Base-by-base conservation (phyloP, 2,329 filamentous ascomycete genomes). In the Fusarium chuoi region DNA sequence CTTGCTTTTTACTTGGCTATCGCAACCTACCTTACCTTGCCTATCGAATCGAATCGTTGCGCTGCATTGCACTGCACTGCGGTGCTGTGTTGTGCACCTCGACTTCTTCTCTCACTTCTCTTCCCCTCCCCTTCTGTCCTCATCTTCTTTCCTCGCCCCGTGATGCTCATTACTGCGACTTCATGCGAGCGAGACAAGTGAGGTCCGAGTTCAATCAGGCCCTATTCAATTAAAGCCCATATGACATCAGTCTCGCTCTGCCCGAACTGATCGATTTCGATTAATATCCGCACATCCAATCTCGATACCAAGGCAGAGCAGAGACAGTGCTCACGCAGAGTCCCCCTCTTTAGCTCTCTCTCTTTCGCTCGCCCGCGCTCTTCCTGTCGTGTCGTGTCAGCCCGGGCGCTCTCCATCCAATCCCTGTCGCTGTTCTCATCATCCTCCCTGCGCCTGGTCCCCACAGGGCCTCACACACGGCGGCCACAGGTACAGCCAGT, bases 331-430 rank as follows among this genome's bases (percentile, higher is more conserved):
- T 55, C 60, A 60, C 65, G 38, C 56, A 68, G 35, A 52, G 45
- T 54, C 48, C 64, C 41, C 44, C 44, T 71, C 62, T 71, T 67
- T 60, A 54, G 62, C 51, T 35, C 48, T 35, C 45, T 48, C 36
- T 52, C 38, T 20, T 12, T 42, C n/a, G 24, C 44, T 45, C 44
- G 39, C 24, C 44, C 49, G 46, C 66, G 51, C 62, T 68, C 65
- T 39, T 62, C 45, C 62, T 61, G 55, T 46, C 49, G 66, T 67
- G 70, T 78, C 75, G 80, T 81, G 79, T 81, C 80, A 81, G 78
- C 78, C 78, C 70, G 75, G 78, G 67, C 75, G 54, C 70, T 70
- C 74, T 70, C 67, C 70, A 74, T 65, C 80, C 80, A 81, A 81
- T 81, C 80, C 78, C 74, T 75, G 76, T 44, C 73, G 52, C 59